These are phyloP conservation scores for Ustilago tritici DNA, from an alignment of 1,284 basidiomycete species.

Conservation along the genomic window DNA sequence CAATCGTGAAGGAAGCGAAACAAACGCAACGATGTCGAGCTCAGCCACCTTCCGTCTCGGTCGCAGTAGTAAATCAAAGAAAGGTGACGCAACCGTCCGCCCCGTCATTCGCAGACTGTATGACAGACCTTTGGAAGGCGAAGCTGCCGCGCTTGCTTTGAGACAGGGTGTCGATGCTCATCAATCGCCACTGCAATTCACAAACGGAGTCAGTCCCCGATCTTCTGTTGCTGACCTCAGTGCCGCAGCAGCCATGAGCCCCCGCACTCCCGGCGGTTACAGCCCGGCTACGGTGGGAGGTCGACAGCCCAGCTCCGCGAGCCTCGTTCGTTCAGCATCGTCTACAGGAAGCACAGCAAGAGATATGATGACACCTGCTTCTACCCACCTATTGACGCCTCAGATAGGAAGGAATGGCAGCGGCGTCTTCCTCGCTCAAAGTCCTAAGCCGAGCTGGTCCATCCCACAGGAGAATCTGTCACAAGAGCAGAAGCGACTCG, in stretches of 20 bases:
- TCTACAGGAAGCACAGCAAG: slow-evolving; percentile 35
- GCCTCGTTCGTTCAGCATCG: slow-evolving; percentile 23
- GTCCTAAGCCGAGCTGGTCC: slow-evolving; percentile 31
- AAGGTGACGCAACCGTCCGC: slow-evolving; percentile 17
- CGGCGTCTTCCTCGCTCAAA: slow-evolving; percentile 18
- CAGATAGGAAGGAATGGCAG: slow-evolving; percentile 14
- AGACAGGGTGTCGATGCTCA: slow-evolving; percentile 1
- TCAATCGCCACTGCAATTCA: slow-evolving; percentile 17
- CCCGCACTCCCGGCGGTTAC: slow-evolving; percentile 14
- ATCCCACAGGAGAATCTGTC: slow-evolving; percentile 43
- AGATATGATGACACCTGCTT: slow-evolving; percentile 24
- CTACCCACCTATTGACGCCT: slow-evolving; percentile 20
- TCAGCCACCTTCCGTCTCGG: slow-evolving; percentile 33
- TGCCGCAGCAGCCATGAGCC: background rate
- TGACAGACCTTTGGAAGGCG: slow-evolving; percentile 31
- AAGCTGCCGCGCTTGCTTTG: slow-evolving; percentile 19
- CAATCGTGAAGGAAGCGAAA: slow-evolving; percentile 28
- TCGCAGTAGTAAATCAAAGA: slow-evolving; percentile 33
- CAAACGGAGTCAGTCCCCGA: slow-evolving; percentile 30
- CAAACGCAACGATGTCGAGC: slow-evolving; percentile 12
- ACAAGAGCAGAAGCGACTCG: slow-evolving; percentile 66
- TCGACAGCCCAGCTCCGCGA: slow-evolving; percentile 14
- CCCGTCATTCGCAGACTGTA: slow-evolving; percentile 47
- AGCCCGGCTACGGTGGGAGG: background rate
- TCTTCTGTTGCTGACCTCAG: slow-evolving; percentile 26